Evolutionary conservation across 441 rosid genomes (phyloP), one percentile per base, ranked within the genome.

Genomic region (Bocquillonia castaneifolia): DNA sequence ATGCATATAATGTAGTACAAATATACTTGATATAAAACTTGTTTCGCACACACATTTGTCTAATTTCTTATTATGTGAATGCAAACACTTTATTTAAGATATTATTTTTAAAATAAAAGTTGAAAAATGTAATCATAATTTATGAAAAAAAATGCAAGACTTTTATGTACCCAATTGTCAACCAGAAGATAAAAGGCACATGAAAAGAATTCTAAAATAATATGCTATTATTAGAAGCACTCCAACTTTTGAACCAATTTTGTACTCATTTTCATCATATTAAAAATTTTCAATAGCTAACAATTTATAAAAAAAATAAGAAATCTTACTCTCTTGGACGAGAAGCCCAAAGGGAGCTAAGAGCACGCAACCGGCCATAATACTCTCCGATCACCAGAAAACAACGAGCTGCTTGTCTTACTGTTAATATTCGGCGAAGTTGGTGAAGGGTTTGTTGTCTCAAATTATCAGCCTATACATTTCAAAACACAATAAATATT

Each of bases 291-390:
- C n/a, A n/a, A n/a, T n/a, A n/a, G n/a, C n/a, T n/a, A n/a, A n/a
- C n/a, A n/a, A n/a, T n/a, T n/a, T n/a, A n/a, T n/a, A n/a, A n/a
- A 20, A n/a, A 36, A 2, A 28, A 23, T 28, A 3, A 18, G 31
- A 20, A 3, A 63, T 64, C 89, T 59, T 85, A 95, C 79, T 94
- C 96, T 26, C 96, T 80, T 29, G 98, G 95, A 55, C 98, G 98
- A 54, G 96, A 86, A 63, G 84, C 47, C 99, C 99, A 95, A 15
- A 95, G 91, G 31, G 98, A 87, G 73, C 98, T 95, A 37, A 95
- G 87, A 39, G 95, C 91, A 32, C 96, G 92, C 57, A 95, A 84
- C 64, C 98, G 93, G 18, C 91, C 91, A 51, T 86, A 92, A 53
- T 92, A 90, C 72, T 95, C 99, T 0, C 92, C 92, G 20, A 92